Base-by-base conservation (phyloP, 345 rosid genomes). In the Eucalyptus victrix region DNA sequence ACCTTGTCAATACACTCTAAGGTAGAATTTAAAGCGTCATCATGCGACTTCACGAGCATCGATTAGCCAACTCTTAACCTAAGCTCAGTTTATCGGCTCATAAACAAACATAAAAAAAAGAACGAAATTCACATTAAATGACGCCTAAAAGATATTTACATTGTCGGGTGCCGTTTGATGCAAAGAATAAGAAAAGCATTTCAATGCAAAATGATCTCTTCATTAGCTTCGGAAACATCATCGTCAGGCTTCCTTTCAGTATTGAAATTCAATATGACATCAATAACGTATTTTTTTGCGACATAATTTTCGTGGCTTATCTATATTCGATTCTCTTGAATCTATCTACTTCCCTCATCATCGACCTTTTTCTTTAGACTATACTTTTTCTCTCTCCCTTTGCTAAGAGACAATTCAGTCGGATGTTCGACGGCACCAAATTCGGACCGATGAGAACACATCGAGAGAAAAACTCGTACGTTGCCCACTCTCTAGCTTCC, bases 191-290 rank as follows among this genome's bases (percentile, higher is more conserved):
- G 24, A 19, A 10, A 34, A 12, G 45, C 81, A 37, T 37, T 65
- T 72, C 14, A 5, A 11, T 10, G 26, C 4, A 72, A 37, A 34
- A 19, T 2, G 45, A 72, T 72, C 15, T 19, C 45, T 72, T 72
- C 26, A 4, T 65, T 16, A 15, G 37, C 19, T 6, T 65, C 21
- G 72, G 1, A 15, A 15, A 65, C 5, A 16, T 0, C 37, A 6
- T n/a, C 11, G 19, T 0, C 37, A 3, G 0, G 45, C 12, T 6
- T 3, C 45, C 6, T 19, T 72, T 72, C 8, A 37, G 37, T 5
- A 10, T 72, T 19, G 14, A 72, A 37, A 37, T 72, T 19, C 81
- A 2, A 72, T 10, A 18, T 3, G 42, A 16, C 1, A 34, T 34
- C 14, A 10, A 10, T 37, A 16, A 32, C 2, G 32, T 67, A 5